These are phyloP conservation scores for Umbellularia californica DNA, from an alignment of 164 flowering plant species.

Conservation along the genomic window DNA sequence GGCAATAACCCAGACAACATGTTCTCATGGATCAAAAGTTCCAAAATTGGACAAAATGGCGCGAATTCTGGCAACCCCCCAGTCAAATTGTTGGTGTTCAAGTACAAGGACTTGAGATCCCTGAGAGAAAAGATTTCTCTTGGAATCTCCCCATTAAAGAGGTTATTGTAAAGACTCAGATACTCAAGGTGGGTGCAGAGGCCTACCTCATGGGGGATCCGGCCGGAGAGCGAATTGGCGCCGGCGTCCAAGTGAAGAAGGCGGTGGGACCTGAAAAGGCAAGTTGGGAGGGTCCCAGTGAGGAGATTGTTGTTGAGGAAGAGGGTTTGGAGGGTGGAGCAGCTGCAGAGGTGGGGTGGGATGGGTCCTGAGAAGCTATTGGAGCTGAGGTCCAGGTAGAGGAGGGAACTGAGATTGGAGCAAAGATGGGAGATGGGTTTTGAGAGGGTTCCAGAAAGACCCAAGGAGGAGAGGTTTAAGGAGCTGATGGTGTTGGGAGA, in stretches of 20 bases:
- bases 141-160: constrained; percentile 5
- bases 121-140: neutral
- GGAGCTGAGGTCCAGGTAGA: constrained; percentile 6
- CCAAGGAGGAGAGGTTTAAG: constrained; percentile 11
- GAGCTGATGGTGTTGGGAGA: constrained; percentile 3
- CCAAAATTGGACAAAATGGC: neutral
- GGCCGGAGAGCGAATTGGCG: neutral
- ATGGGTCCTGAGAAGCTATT: constrained; percentile 9
- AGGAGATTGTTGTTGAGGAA: constrained; percentile 8
- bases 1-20: constrained; percentile 8
- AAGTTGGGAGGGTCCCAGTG: constrained; percentile 6
- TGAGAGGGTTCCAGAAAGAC: constrained; percentile 4
- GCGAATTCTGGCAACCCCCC: constrained; percentile 6
- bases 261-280: neutral
- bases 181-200: constrained; percentile 2
- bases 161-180: constrained; percentile 8
- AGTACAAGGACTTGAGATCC: constrained; percentile 4
- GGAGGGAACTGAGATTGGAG: neutral
- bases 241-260: constrained; percentile 4
- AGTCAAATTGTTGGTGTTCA: constrained; percentile 8
- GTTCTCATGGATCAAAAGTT: constrained; percentile 14
- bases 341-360: constrained; percentile 4
- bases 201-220: constrained; percentile 15
- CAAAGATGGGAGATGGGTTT: constrained; percentile 9
- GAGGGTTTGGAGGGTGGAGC: neutral